Percentiles rank a stretch among this genome's conserved stretches.
These are phyloP conservation scores for Adiantum capillusveneris DNA, from an alignment of 75 land plant species.

Conservation along the genomic window DNA sequence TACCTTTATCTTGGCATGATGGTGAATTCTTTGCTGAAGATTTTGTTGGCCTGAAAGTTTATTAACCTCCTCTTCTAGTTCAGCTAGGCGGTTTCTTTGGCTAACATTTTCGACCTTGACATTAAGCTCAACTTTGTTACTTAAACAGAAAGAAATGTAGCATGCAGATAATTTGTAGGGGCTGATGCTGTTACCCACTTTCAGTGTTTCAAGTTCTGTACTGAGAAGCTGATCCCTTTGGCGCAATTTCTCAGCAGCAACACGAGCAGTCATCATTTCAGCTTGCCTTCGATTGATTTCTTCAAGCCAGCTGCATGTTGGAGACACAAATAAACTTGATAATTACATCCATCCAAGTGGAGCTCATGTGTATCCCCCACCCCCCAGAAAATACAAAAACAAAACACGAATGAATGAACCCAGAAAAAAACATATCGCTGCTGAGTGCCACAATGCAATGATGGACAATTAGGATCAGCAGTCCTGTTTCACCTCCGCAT, in stretches of 20 bases:
- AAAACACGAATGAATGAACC: too few species aligned
- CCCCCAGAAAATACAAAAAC: too few species aligned
- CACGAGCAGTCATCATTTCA: constrained; percentile 63
- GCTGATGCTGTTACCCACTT: constrained; percentile 49
- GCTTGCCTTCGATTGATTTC: constrained; percentile 72
- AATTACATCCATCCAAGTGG: too few species aligned
- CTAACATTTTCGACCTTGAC: constrained; percentile 61
- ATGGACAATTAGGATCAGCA: too few species aligned
- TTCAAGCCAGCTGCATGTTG: constrained; percentile 73
- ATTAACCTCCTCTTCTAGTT: constrained; percentile 75
- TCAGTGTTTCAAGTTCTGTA: constrained; percentile 73
- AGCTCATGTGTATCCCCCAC: too few species aligned
- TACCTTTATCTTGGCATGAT: constrained; percentile 95
- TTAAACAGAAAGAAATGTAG: too few species aligned
- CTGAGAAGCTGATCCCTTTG: constrained; percentile 52
- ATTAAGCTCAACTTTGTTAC: too few species aligned
- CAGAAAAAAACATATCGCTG: too few species aligned
- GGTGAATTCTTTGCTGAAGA: constrained; percentile 86
- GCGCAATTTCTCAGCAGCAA: constrained; percentile 67
- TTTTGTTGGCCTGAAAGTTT: constrained; percentile 88
- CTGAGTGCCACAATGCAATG: too few species aligned
- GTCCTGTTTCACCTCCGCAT: too few species aligned
- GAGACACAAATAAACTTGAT: too few species aligned
- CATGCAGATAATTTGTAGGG: too few species aligned
- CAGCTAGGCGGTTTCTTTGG: constrained; percentile 48